phyloP scores from a whole-genome alignment of 2,329 filamentous ascomycete genomes.

The Penicillium aurantiogriseum region DNA sequence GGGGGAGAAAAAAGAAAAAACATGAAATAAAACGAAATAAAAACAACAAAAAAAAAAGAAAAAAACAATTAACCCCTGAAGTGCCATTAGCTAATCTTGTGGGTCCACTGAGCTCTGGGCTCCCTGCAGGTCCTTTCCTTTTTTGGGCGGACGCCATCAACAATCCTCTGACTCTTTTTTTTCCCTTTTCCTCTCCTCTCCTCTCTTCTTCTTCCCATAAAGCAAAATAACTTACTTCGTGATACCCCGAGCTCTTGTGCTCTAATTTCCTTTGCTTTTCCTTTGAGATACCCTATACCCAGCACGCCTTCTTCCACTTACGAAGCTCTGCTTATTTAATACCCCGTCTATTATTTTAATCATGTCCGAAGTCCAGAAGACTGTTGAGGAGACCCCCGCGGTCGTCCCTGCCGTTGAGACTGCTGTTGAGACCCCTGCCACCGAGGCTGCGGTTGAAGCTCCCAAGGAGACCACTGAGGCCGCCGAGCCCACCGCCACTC shows the following conservation, averaged over 20 bases:
- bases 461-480: constrained; percentile 15
- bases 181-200: constrained; percentile 22
- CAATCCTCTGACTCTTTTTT: constrained; percentile 18
- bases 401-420: constrained; percentile 20
- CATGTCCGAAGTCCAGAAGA: constrained; percentile 29
- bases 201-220: constrained; percentile 16
- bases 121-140: constrained; percentile 30
- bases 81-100: constrained; percentile 19
- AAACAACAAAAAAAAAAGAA: background rate
- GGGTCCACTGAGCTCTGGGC: constrained; percentile 20
- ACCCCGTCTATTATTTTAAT: constrained; percentile 27
- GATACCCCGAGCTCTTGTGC: constrained; percentile 29
- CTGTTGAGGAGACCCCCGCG: constrained; percentile 28
- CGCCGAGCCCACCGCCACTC: constrained; percentile 11
- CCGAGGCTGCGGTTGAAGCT: constrained; percentile 11
- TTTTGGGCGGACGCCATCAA: constrained; percentile 21
- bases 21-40: background rate
- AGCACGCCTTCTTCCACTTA: constrained; percentile 11
- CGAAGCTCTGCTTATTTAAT: constrained; percentile 27
- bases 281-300: constrained; percentile 28
- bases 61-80: constrained; percentile 17
- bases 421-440: constrained; percentile 13
- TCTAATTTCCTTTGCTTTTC: constrained; percentile 30
- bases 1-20: background rate
- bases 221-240: constrained; percentile 25